phyloP scores from a whole-genome alignment of 169 alveolate genomes.

The Perkinsus chesapeaki region DNA sequence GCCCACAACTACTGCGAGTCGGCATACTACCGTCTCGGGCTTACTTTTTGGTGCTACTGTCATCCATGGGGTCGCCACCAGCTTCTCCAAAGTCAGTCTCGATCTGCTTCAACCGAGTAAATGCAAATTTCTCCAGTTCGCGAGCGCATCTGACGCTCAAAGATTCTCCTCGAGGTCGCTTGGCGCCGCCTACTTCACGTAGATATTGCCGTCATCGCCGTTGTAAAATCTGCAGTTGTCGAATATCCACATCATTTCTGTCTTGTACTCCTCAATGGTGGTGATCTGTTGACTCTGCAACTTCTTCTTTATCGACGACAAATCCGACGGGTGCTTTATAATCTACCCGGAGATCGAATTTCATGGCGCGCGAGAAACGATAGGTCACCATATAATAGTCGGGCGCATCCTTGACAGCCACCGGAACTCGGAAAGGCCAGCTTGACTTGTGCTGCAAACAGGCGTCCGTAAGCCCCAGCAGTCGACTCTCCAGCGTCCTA shows the following conservation, averaged over 20 bases:
- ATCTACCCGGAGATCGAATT: not conserved
- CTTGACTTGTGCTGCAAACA: not conserved
- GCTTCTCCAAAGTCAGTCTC: not conserved
- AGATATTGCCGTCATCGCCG: not conserved
- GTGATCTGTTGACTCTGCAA: not conserved
- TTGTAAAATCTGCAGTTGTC: not conserved
- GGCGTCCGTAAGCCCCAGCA: not conserved
- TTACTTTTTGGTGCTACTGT: not conserved
- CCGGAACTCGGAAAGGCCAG: not conserved
- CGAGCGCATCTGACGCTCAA: not conserved
- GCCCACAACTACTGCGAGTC: not conserved
- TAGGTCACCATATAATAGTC: not conserved
- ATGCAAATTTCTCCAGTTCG: not conserved
- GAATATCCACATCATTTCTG: not conserved
- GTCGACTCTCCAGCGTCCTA: not conserved
- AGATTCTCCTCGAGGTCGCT: not conserved
- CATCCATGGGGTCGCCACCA: not conserved
- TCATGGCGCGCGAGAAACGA: not conserved
- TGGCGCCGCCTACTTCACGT: not conserved
- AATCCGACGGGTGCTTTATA: not conserved
- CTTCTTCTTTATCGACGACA: not conserved
- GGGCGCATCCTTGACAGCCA: not conserved
- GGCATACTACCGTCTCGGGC: too few species aligned
- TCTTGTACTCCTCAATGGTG: not conserved
- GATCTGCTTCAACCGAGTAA: not conserved